Base-by-base conservation (phyloP, 2,329 filamentous ascomycete species). In the Neofusicoccum kwambonambiense region DNA sequence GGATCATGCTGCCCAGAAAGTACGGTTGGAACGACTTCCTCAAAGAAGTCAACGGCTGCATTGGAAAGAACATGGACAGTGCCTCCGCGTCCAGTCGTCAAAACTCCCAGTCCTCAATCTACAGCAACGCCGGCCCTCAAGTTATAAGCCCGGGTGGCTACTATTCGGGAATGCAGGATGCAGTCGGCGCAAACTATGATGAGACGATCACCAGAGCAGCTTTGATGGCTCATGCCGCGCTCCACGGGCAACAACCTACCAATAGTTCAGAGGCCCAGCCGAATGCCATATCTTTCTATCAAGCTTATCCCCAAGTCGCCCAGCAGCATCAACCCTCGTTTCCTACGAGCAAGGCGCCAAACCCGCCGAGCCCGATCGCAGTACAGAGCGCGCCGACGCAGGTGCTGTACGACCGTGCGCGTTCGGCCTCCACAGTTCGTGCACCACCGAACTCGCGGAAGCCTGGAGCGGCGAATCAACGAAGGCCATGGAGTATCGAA, bases 401-500 rank as follows among this genome's bases (percentile, higher is more conserved):
- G 68, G 82, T 85, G 8, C 76, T 87, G 1, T 87, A 87, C 67
- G 84, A 87, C 69, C 79, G 81, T 65, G 85, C 85, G 41, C 81
- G 84, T 50, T 80, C 83, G 72, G 84, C 83, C 5, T 84, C 84
- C 9, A 83, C 82, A 7, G 79, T 83, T 2, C 86, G 85, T 70
- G 79, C 82, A n/a, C 84, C 83, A 3, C 81, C 84, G 1, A 82
- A 79, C 57, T 80, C 78, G 64, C 81, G 83, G 57, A 81, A 84
- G 64, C 80, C 82, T 0, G 83, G 83, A 9, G 74, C 83, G 11
- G 84, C 84, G 4, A 85, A 80, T 61, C 83, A 85, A 70, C 86
- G 93, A 37, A 86, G 93, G 34, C 92, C 93, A 0, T 97, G 93
- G 93, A 92, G 90, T 0, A 88, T 90, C 3, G 91, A 95, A 68